A percentile compares a stretch with the other conserved stretches of the same genome.
Conservation (phyloP, 2,329 filamentous ascomycete species). For the Monilinia vaccinii-corymbosi region DNA sequence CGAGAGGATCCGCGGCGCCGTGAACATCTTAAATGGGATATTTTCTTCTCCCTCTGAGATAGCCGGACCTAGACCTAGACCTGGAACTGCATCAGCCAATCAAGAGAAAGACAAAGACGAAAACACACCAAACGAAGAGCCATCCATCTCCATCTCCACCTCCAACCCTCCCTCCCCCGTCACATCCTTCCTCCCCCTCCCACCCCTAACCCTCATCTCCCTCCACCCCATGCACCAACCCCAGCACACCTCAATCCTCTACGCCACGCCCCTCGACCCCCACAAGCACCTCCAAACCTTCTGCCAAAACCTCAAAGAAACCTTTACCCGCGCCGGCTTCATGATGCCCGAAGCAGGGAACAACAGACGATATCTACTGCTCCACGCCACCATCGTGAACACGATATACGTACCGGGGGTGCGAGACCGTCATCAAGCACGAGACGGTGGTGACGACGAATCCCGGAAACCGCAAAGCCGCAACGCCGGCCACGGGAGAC, state of each 20-base stretch:
- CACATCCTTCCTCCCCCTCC: too few species aligned
- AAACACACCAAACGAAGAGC: too few species aligned
- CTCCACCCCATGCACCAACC: slow-evolving; percentile 53
- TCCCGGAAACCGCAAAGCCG: too few species aligned
- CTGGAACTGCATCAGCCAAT: too few species aligned
- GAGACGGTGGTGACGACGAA: too few species aligned
- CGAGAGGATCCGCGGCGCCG: too few species aligned
- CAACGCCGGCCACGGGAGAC: slow-evolving; percentile 23
- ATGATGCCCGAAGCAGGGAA: slow-evolving; percentile 42
- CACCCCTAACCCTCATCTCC: not conserved
- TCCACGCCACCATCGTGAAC: slow-evolving; percentile 83
- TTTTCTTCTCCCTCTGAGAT: too few species aligned
- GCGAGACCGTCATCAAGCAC: not conserved
- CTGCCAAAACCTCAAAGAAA: slow-evolving; percentile 43
- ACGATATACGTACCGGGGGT: slow-evolving; percentile 57
- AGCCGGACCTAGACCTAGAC: too few species aligned
- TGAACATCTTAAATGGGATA: too few species aligned
- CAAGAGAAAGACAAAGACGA: too few species aligned
- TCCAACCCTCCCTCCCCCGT: too few species aligned
- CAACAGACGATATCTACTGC: slow-evolving; percentile 51
- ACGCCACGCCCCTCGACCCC: slow-evolving; percentile 49
- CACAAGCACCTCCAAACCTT: slow-evolving; percentile 45
- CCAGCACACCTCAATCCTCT: slow-evolving; percentile 50
- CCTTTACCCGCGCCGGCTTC: slow-evolving; percentile 47
- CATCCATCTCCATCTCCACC: too few species aligned